Percentiles rank a stretch among this genome's conserved stretches.
Conservation (phyloP, 1,284 basidiomycete species). For the Chiua sp. region DNA sequence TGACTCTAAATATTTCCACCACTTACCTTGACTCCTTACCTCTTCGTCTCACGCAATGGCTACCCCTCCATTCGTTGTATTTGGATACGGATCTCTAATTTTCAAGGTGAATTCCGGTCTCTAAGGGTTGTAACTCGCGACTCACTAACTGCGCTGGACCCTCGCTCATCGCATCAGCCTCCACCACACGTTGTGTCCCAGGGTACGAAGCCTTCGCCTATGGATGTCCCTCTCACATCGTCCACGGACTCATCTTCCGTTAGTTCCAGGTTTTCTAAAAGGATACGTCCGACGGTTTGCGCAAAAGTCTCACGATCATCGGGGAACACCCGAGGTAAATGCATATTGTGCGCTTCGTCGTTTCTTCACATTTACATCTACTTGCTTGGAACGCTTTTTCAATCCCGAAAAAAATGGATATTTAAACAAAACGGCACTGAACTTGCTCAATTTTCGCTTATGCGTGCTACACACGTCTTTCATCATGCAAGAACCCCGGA, state of each 20-base stretch:
- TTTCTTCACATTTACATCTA: neutral
- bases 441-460: neutral
- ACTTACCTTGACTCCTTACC: neutral
- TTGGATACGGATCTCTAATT: slow-evolving; percentile 84
- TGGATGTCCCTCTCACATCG: neutral
- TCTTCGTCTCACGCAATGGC: slow-evolving; percentile 17
- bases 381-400: neutral
- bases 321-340: slow-evolving; percentile 77
- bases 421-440: neutral
- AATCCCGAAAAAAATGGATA: neutral
- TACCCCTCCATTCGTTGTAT: slow-evolving; percentile 59
- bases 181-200: slow-evolving; percentile 70
- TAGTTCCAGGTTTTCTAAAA: slow-evolving; percentile 83
- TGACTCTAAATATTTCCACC: too few relatives aligned
- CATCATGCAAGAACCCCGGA: slow-evolving; percentile 63
- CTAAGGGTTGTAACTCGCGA: neutral
- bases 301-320: slow-evolving; percentile 87
- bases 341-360: too few relatives aligned
- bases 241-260: neutral
- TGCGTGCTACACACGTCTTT: neutral
- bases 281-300: slow-evolving; percentile 88
- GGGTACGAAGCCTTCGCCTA: slow-evolving; percentile 50
- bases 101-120: slow-evolving; percentile 61
- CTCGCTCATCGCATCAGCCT: slow-evolving; percentile 52
- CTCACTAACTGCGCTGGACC: neutral